Evolutionary conservation across 306 rosid species (phyloP).

Genomic region (Corylus americana): DNA sequence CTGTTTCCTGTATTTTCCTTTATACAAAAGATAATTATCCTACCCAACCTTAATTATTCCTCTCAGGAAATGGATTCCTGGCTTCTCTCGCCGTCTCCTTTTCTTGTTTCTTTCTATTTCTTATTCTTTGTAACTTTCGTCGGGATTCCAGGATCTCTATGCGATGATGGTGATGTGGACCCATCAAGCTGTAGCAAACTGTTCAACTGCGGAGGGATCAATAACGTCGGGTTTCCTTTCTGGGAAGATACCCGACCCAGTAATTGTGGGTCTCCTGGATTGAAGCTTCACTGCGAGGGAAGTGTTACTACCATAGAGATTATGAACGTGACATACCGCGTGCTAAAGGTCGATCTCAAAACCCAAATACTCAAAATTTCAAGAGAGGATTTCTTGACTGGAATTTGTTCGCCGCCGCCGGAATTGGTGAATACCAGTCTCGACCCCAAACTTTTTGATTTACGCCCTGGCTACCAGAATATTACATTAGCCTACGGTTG

Average conservation of each 20-base stretch:
- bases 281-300: slow-evolving; percentile 32
- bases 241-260: slow-evolving; percentile 40
- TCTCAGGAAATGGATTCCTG: slow-evolving; percentile 32
- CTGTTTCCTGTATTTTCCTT: neutral
- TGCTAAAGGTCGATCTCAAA: slow-evolving; percentile 16
- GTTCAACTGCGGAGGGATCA: slow-evolving; percentile 31
- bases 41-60: too few species aligned
- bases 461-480: too few species aligned
- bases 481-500: too few species aligned
- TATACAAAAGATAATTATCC: neutral
- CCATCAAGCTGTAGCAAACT: slow-evolving; percentile 17
- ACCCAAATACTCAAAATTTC: slow-evolving; percentile 34
- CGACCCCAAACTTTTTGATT: slow-evolving; percentile 30
- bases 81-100: neutral
- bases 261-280: slow-evolving; percentile 46
- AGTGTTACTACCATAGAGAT: slow-evolving; percentile 31
- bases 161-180: slow-evolving; percentile 7
- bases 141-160: slow-evolving; percentile 15
- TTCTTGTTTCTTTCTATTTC: slow-evolving; percentile 1
- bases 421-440: slow-evolving; percentile 29
- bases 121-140: slow-evolving; percentile 18
- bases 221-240: slow-evolving; percentile 29
- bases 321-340: slow-evolving; percentile 25
- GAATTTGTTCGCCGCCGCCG: slow-evolving; percentile 38
- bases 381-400: slow-evolving; percentile 27